A percentile compares a stretch with the other conserved stretches of the same genome.
These are phyloP conservation scores for Ogataea methanolica DNA, from an alignment of 805 yeast genomes.

Conservation along the genomic window DNA sequence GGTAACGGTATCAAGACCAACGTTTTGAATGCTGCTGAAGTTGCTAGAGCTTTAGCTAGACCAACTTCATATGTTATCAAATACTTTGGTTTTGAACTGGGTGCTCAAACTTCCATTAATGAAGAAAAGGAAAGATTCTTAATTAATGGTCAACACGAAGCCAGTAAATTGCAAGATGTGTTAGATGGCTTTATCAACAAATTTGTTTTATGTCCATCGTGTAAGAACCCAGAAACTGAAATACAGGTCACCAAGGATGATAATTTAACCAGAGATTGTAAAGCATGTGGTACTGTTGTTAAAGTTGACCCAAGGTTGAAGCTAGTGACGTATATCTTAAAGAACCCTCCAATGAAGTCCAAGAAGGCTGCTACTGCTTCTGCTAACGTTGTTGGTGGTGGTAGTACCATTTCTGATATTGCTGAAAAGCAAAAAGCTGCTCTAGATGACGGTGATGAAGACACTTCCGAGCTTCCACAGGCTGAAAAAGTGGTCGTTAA, in stretches of 20 bases:
- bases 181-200: conserved; percentile 91
- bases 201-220: conserved; percentile 89
- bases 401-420: conserved; percentile 72
- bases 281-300: conserved; percentile 94
- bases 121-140: conserved; percentile 81
- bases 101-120: conserved; percentile 87
- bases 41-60: conserved; percentile 90
- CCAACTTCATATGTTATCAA: conserved; percentile 91
- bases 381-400: conserved; percentile 86
- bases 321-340: conserved; percentile 78
- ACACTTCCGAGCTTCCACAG: conserved; percentile 44
- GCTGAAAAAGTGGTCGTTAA: conserved; percentile 62
- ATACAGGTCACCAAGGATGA: conserved; percentile 74
- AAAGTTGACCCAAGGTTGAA: conserved; percentile 81
- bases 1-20: conserved; percentile 99
- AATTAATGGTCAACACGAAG: conserved; percentile 93
- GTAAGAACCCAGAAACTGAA: conserved; percentile 98
- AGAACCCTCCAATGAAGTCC: conserved; percentile 81
- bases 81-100: conserved; percentile 93
- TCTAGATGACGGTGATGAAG: conserved; percentile 31
- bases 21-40: conserved; percentile 83
- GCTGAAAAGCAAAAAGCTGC: conserved; percentile 48
- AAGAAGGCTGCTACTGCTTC: conserved; percentile 84
- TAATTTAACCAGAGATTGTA: conserved; percentile 83
- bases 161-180: conserved; percentile 84